Evolutionary conservation across 192 early-diverging fungal species (phyloP), one percentile per base, ranked within the genome.

Genomic region (Podila horticola): DNA sequence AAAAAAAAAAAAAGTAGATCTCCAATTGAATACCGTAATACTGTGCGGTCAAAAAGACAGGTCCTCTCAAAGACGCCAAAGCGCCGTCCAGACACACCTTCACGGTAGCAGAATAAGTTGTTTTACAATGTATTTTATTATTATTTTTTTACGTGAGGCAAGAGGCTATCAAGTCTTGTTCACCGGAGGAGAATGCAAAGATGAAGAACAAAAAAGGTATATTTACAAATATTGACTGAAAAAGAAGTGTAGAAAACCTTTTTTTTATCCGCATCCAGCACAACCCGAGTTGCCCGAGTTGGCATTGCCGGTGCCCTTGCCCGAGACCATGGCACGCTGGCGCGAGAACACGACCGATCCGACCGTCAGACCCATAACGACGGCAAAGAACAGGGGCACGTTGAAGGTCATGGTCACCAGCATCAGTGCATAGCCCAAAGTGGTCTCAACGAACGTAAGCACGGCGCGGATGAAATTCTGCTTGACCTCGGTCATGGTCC

Each of bases 321-420:
- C 63, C 31, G 55, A 38, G 26, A 55, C 68, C 12, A 62, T 29
- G 22, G 67, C 59, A 0, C 75, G 61, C 51, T 77, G 83, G 38
- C 83, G 75, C 24, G 74, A 75, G 69, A 90, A 89, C 3, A 84
- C 57, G 33, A 89, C 74, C 0, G 84, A 69, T 3, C 90, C 90
- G 48, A 87, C 66, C 2, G 74, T 85, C 34, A 89, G 67, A 38
- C 90, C 89, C 57, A 74, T 15, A 20, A 92, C 72, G 26, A 88
- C 88, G 15, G 86, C 84, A 74, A 92, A 86, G 72, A 90, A 88
- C 57, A 90, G 64, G 2, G 84, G 85, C 58, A 90, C 85, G 64
- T 92, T 92, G 73, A 90, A 92, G 20, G 89, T 88, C 91, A 92
- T 92, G 64, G 82, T 86, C 7, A 89, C 73, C 67, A 92, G 67